A percentile compares a stretch with the other conserved stretches of the same genome.
Conservation (phyloP, 768 basidiomycete genomes). For the Boletellus sp. region DNA sequence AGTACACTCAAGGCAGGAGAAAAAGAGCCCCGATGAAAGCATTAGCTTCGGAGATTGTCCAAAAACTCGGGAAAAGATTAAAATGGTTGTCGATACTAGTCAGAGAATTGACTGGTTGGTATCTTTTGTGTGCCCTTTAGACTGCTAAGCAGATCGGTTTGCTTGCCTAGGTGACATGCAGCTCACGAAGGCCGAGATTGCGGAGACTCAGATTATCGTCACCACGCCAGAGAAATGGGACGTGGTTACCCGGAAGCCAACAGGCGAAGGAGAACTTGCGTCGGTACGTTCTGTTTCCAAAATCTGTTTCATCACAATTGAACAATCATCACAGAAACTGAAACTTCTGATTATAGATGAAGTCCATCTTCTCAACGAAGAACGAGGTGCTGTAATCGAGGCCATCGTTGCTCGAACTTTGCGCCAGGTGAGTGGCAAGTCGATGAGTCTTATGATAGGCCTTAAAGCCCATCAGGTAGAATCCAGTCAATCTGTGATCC, state of each 20-base stretch:
- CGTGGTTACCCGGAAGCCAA: conserved; percentile 95
- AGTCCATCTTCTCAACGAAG: conserved; percentile 95
- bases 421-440: conserved; percentile 57
- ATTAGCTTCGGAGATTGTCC: conserved; percentile 89
- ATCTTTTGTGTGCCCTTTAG: neutral
- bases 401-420: conserved; percentile 95
- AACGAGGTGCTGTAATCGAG: conserved; percentile 97
- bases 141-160: neutral
- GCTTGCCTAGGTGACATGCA: conserved; percentile 80
- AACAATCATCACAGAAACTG: conserved; percentile 55
- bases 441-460: neutral
- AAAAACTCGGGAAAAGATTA: conserved; percentile 87
- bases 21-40: conserved; percentile 96
- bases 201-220: conserved; percentile 94
- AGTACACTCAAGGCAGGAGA: neutral
- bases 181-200: conserved; percentile 88
- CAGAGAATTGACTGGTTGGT: conserved; percentile 81
- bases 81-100: conserved; percentile 86
- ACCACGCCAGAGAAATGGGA: conserved; percentile 99
- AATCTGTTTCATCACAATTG: neutral
- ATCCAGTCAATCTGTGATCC: conserved; percentile 91
- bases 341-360: conserved; percentile 97
- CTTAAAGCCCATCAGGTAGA: conserved; percentile 62
- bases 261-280: conserved; percentile 94
- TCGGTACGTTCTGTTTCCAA: conserved; percentile 52